A percentile compares a stretch with the other conserved stretches of the same genome.
Conservation (phyloP, 495 filamentous ascomycete species). For the Parathielavia hyrcaniae region DNA sequence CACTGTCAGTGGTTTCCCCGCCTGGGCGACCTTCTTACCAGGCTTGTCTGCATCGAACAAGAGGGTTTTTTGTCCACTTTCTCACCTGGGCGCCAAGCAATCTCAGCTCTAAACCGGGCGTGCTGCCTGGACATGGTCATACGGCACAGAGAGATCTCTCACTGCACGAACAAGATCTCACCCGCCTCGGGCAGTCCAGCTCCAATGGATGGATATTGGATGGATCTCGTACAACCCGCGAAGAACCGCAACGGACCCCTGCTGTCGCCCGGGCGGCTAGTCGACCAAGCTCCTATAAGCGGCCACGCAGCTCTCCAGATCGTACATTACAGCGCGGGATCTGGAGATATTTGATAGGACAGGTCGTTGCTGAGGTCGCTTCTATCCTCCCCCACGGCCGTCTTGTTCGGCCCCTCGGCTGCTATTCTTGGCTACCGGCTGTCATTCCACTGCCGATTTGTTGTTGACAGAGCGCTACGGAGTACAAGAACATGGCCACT, state of each 20-base stretch:
- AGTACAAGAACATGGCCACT: neutral
- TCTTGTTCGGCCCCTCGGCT: conserved; percentile 1
- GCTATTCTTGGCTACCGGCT: conserved; percentile 13
- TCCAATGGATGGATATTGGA: neutral
- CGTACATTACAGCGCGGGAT: conserved; percentile 5
- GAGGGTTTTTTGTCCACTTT: conserved; percentile 1
- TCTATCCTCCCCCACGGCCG: conserved; percentile 1
- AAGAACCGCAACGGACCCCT: neutral
- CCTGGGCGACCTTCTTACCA: neutral
- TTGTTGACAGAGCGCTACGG: neutral
- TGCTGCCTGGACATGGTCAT: neutral
- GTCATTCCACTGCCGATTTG: conserved; percentile 1
- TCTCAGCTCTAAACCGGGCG: conserved; percentile 1
- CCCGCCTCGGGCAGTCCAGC: neutral
- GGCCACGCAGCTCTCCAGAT: neutral
- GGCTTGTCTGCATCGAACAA: conserved; percentile 9
- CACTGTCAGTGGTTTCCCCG: too few relatives aligned
- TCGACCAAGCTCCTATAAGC: neutral
- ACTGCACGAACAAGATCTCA: conserved; percentile 15
- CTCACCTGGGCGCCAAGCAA: conserved; percentile 7
- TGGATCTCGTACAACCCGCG: neutral
- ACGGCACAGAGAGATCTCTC: conserved; percentile 12
- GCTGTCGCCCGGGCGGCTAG: conserved; percentile 7
- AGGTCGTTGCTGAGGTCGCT: neutral
- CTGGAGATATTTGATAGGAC: conserved; percentile 10